phyloP scores from a whole-genome alignment of 73 alveolate species.

The Breviolum minutum region DNA sequence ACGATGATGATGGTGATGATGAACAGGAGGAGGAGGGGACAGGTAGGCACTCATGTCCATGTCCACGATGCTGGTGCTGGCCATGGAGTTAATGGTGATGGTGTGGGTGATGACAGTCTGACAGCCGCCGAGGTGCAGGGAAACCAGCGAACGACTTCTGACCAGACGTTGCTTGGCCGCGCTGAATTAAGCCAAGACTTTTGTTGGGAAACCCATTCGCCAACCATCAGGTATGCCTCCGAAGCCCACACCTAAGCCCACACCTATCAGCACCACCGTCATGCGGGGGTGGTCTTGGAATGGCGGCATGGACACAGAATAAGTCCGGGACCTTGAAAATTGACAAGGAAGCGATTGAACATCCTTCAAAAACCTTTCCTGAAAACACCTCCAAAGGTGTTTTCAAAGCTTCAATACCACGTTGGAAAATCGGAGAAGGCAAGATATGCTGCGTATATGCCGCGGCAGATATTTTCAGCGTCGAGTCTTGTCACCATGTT shows the following conservation, averaged over 20 bases:
- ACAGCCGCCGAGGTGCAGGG: conserved; percentile 17
- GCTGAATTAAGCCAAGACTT: background rate
- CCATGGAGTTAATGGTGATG: too few species aligned
- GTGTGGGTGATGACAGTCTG: too few species aligned
- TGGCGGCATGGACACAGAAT: background rate
- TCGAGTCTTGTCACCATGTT: background rate
- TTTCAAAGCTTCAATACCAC: too few species aligned
- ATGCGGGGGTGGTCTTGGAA: background rate
- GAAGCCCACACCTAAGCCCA: background rate
- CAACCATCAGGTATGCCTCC: background rate
- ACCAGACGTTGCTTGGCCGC: background rate
- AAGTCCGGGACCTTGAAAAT: background rate
- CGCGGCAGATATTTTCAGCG: background rate
- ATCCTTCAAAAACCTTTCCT: background rate
- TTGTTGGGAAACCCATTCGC: too few species aligned
- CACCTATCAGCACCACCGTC: too few species aligned
- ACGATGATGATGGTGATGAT: too few species aligned
- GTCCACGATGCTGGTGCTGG: too few species aligned
- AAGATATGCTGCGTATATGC: too few species aligned
- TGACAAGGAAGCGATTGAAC: background rate
- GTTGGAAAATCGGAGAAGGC: too few species aligned
- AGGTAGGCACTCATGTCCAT: too few species aligned
- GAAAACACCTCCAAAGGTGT: background rate
- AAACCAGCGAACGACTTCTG: background rate
- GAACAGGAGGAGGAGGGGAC: too few species aligned